Evolutionary conservation across 257 asterid genomes (phyloP).

Genomic region (Nicotiana obtusifolia): DNA sequence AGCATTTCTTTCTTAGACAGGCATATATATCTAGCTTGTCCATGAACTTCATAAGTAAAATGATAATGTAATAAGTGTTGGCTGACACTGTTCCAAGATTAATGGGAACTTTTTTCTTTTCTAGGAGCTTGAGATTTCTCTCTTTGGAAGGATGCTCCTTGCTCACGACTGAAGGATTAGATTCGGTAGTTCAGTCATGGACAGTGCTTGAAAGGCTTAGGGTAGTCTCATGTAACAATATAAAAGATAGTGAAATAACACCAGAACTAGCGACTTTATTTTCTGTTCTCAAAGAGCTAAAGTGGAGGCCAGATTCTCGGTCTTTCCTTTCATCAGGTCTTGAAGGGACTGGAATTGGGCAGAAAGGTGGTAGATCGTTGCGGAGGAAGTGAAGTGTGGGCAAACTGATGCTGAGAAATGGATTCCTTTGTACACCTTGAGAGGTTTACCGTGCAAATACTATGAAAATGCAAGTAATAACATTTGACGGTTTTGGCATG

Average conservation of each 20-base stretch:
- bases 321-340: conserved; percentile 62
- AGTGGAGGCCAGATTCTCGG: conserved; percentile 86
- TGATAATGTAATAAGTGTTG: neutral
- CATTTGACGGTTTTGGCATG: neutral
- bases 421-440: neutral
- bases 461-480: neutral
- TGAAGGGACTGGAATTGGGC: conserved; percentile 83
- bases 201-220: conserved; percentile 66
- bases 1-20: neutral
- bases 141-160: conserved; percentile 88
- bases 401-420: neutral
- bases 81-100: neutral
- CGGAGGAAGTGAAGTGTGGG: conserved; percentile 41
- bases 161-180: conserved; percentile 79
- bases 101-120: conserved; percentile 11
- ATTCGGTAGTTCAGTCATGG: conserved; percentile 74
- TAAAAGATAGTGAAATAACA: conserved; percentile 77
- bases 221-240: conserved; percentile 74
- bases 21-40: neutral
- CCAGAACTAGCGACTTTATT: conserved; percentile 72
- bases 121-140: conserved; percentile 59
- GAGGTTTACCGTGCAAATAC: neutral
- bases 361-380: conserved; percentile 69
- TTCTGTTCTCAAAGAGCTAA: conserved; percentile 74
- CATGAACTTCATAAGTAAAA: conserved; percentile 1